A percentile compares a stretch with the other conserved stretches of the same genome.
phyloP scores from a whole-genome alignment of 345 rosid species.

The Pistacia vera region DNA sequence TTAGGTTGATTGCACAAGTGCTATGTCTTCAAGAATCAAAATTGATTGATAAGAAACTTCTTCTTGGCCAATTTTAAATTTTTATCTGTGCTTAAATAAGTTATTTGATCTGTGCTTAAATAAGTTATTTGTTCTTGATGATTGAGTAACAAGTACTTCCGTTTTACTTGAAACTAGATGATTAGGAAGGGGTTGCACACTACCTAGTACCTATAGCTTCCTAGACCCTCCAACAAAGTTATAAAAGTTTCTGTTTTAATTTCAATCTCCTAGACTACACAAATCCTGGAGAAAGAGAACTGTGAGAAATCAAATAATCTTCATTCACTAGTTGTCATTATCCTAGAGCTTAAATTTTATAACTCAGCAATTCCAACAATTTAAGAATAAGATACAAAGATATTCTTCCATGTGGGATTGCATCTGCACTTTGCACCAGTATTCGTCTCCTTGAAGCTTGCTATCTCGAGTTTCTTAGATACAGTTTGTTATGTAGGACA shows the following conservation, averaged over 20 bases:
- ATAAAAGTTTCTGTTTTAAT: background rate
- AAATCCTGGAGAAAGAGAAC: background rate
- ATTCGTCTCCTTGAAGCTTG: background rate
- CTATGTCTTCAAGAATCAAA: background rate
- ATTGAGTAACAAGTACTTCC: background rate
- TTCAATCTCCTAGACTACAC: background rate
- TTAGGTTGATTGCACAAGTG: background rate
- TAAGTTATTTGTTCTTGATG: background rate
- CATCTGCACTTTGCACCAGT: background rate
- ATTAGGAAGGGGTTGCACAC: background rate
- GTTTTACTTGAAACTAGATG: background rate
- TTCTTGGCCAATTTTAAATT: background rate
- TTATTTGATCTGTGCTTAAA: too few species aligned
- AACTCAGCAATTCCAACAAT: too few species aligned
- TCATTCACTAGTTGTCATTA: background rate
- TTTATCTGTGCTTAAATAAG: too few species aligned
- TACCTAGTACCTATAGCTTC: too few species aligned
- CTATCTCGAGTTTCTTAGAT: background rate
- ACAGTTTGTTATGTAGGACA: background rate
- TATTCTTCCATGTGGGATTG: background rate
- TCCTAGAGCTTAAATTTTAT: background rate
- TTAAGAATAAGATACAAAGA: too few species aligned
- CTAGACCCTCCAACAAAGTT: background rate
- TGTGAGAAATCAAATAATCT: background rate
- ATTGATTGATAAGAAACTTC: background rate